Evolutionary conservation across 2,329 filamentous ascomycete species (phyloP), one percentile per base, ranked within the genome.

Genomic region (Pyricularia sp.): DNA sequence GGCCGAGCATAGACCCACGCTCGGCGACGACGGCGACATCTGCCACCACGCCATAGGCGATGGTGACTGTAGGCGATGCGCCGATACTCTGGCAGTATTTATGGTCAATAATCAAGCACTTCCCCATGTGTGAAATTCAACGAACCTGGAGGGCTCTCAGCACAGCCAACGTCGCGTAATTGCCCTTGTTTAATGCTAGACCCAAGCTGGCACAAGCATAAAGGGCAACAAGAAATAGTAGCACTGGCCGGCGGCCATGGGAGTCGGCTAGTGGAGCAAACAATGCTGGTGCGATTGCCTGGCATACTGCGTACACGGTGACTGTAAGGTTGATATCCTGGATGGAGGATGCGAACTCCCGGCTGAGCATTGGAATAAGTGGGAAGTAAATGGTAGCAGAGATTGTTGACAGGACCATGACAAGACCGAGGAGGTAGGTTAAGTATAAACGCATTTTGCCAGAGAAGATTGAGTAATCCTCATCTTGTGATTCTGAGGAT

Each of bases 21-120:
- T 90, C 87, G 0, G 82, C 81, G 1, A 81, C 80, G 0, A 85
- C 87, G 0, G 82, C 81, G 10, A 88, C 77, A 71, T 90, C 88
- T 10, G 66, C 66, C 12, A 67, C 66, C 14, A 61, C 36, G 12
- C 50, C 66, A 55, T 67, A 67, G n/a, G 66, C 25, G 28, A 61
- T 30, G 28, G 42, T 55, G 12, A 26, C 2, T 23, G 42, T 31
- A 23, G 42, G 42, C 17, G 65, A 67, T 10, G 42, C 25, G 0
- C 86, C 85, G 0, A 80, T 78, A 67, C 82, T 84, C 72, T 87
- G 84, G 26, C 42, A 63, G 9, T 61, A 14, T 11, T 26, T 4
- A 28, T 23, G 14, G 59, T 28, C 59, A 61, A 28, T 17, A 20
- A 17, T 30, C 14, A 63, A 63, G 14, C 3, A 2, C 14, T 30